Conservation (phyloP, 148 eudicot genomes). For the Hydrangea macrophylla region DNA sequence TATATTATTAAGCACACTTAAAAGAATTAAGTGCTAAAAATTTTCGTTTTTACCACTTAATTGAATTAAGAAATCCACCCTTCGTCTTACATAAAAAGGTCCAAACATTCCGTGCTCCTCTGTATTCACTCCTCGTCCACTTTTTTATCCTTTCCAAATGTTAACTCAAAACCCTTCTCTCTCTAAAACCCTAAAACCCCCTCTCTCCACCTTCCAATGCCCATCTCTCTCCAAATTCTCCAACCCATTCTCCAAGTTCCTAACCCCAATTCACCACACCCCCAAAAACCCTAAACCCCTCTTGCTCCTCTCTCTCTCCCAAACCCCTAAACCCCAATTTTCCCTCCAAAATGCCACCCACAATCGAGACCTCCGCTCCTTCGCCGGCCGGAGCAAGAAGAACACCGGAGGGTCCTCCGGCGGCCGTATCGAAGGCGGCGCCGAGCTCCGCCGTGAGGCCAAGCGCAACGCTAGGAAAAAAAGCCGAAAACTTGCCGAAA, state of each 20-base stretch:
- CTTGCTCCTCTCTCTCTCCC: slow-evolving; percentile 11
- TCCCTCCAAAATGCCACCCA: slow-evolving; percentile 23
- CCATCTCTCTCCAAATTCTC: slow-evolving; percentile 25
- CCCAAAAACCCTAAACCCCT: slow-evolving; percentile 21
- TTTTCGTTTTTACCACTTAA: too few relatives aligned
- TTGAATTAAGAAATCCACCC: too few relatives aligned
- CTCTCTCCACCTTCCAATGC: slow-evolving; percentile 31
- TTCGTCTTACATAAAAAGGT: too few relatives aligned
- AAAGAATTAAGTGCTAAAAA: too few relatives aligned
- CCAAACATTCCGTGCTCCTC: too few relatives aligned
- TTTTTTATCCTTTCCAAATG: slow-evolving; percentile 26
- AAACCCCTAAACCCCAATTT: slow-evolving; percentile 19
- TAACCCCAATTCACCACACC: slow-evolving; percentile 19
- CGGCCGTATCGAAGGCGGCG: slow-evolving; percentile 63
- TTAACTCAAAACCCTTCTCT: slow-evolving; percentile 41
- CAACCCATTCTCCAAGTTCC: slow-evolving; percentile 30
- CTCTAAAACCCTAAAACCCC: slow-evolving; percentile 59
- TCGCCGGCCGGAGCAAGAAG: slow-evolving; percentile 84
- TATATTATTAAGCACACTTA: too few relatives aligned
- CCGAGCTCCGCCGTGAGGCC: slow-evolving; percentile 70
- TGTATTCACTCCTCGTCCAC: too few relatives aligned
- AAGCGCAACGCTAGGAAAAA: slow-evolving; percentile 61
- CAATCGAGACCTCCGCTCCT: slow-evolving; percentile 39
- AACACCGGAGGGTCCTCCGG: slow-evolving; percentile 33
- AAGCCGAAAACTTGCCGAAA: slow-evolving; percentile 61